phyloP scores from a whole-genome alignment of 306 rosid genomes.

The Mimosa bimucronata region DNA sequence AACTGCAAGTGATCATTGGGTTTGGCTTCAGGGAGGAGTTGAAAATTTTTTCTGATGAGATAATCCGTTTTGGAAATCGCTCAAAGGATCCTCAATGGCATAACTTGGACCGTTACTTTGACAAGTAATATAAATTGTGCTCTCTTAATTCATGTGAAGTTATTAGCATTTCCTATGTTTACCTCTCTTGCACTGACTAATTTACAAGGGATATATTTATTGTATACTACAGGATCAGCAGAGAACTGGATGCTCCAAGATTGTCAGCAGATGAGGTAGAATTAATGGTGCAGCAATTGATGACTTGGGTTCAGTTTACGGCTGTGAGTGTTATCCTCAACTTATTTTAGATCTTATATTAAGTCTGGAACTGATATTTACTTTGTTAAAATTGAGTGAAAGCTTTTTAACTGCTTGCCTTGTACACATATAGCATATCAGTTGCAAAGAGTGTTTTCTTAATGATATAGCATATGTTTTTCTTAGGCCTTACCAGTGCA shows the following conservation, averaged over 20 bases:
- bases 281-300: slow-evolving; percentile 65
- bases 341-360: slow-evolving; percentile 25
- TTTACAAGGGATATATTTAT: slow-evolving; percentile 32
- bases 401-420: neutral
- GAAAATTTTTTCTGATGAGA: slow-evolving; percentile 77
- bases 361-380: slow-evolving; percentile 26
- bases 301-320: slow-evolving; percentile 71
- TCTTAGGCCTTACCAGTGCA: neutral
- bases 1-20: slow-evolving; percentile 31
- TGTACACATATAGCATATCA: neutral
- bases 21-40: slow-evolving; percentile 69
- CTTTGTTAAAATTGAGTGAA: slow-evolving; percentile 22
- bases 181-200: slow-evolving; percentile 20
- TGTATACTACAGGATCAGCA: slow-evolving; percentile 58
- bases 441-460: neutral
- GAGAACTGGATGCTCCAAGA: slow-evolving; percentile 60
- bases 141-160: slow-evolving; percentile 31
- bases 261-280: slow-evolving; percentile 64
- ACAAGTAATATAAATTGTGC: slow-evolving; percentile 63
- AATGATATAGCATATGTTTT: neutral
- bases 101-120: slow-evolving; percentile 86
- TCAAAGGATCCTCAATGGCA: slow-evolving; percentile 95
- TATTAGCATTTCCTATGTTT: slow-evolving; percentile 22
- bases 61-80: slow-evolving; percentile 87
- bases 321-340: slow-evolving; percentile 63